Conservation (phyloP, 2,329 filamentous ascomycete genomes). For the Colletotrichum incanum region DNA sequence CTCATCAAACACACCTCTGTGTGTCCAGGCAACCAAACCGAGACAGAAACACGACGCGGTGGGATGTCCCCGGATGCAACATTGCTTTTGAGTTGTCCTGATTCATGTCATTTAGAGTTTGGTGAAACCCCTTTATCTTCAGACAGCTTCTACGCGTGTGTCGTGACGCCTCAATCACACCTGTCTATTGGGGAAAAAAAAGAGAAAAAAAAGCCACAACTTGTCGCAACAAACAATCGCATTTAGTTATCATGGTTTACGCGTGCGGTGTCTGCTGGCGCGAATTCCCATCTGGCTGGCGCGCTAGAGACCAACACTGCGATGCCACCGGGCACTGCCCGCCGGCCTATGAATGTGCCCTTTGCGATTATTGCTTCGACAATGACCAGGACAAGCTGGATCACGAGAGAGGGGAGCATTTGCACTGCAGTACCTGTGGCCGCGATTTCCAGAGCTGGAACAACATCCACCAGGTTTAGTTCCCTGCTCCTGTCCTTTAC, state of each 20-base stretch:
- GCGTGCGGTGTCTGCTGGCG: slow-evolving; percentile 50
- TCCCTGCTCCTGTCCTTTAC: not conserved
- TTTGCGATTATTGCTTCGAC: slow-evolving; percentile 47
- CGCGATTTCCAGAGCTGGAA: not conserved
- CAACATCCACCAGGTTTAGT: not conserved
- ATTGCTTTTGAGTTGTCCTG: slow-evolving; percentile 7
- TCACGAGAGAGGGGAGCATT: slow-evolving; percentile 16
- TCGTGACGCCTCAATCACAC: not conserved
- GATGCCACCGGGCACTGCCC: slow-evolving; percentile 46
- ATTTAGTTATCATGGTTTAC: not conserved
- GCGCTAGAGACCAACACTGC: slow-evolving; percentile 50
- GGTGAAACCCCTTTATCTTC: not conserved
- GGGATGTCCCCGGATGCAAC: slow-evolving; percentile 1
- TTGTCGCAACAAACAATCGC: not conserved
- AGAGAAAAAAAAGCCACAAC: not conserved
- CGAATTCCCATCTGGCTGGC: slow-evolving; percentile 45
- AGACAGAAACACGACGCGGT: slow-evolving; percentile 15
- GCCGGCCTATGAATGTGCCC: slow-evolving; percentile 51
- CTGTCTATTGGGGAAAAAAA: not conserved
- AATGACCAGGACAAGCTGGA: slow-evolving; percentile 40
- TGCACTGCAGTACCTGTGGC: slow-evolving; percentile 7
- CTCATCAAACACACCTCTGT: not conserved
- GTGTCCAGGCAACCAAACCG: not conserved
- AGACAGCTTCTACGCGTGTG: not conserved
- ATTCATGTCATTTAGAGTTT: slow-evolving; percentile 2